Evolutionary conservation across 768 basidiomycete species (phyloP).

Genomic region (Pleurotus giganteus): DNA sequence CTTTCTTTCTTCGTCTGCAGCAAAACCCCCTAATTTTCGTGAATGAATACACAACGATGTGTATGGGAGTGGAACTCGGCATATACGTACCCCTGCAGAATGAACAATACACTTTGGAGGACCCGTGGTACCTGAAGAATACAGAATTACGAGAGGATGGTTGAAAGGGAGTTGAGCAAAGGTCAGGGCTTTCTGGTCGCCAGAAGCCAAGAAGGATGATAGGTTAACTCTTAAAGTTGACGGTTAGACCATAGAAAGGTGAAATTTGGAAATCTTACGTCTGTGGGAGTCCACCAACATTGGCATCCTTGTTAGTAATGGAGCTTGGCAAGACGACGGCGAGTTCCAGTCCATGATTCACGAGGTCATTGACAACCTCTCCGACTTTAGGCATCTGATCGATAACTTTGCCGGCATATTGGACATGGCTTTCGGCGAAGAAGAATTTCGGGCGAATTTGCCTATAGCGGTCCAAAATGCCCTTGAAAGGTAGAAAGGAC

Average conservation of each 20-base stretch:
- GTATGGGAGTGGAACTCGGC: too few species aligned
- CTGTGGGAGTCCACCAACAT: slow-evolving; percentile 25
- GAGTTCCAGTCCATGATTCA: slow-evolving; percentile 44
- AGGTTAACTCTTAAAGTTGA: slow-evolving; percentile 48
- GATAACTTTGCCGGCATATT: slow-evolving; percentile 61
- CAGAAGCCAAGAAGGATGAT: slow-evolving; percentile 50
- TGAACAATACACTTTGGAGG: slow-evolving; percentile 86
- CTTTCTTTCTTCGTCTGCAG: slow-evolving; percentile 67
- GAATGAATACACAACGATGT: background rate
- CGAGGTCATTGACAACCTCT: slow-evolving; percentile 51
- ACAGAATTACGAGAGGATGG: slow-evolving; percentile 80
- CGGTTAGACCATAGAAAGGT: too few species aligned
- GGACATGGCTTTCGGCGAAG: slow-evolving; percentile 64
- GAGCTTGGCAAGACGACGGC: slow-evolving; percentile 61
- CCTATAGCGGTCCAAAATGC: slow-evolving; percentile 59
- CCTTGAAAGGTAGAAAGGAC: slow-evolving; percentile 22
- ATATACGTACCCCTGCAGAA: too few species aligned
- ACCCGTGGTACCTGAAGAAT: slow-evolving; percentile 86
- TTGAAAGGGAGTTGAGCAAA: slow-evolving; percentile 77
- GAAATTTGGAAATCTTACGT: slow-evolving; percentile 33
- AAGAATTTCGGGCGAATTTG: slow-evolving; percentile 72
- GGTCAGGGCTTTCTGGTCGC: slow-evolving; percentile 45
- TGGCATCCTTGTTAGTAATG: slow-evolving; percentile 42
- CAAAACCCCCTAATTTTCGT: slow-evolving; percentile 57
- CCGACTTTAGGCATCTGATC: slow-evolving; percentile 53